phyloP scores from a whole-genome alignment of 2,329 filamentous ascomycete genomes.

The Aspergillus fijiensis region DNA sequence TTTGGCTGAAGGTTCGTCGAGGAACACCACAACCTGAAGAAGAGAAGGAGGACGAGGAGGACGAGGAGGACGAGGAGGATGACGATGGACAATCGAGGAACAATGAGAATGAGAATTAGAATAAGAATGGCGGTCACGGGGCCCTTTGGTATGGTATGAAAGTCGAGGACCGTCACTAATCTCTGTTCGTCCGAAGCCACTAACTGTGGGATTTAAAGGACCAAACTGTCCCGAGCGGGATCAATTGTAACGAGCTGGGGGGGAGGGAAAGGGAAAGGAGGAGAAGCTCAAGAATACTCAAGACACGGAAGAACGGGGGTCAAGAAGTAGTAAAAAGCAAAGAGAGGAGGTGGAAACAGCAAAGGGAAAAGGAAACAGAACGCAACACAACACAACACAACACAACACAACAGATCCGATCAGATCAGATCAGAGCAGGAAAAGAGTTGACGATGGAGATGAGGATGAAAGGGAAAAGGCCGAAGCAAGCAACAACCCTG shows the following conservation, averaged over 20 bases:
- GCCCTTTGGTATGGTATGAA: not conserved
- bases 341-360: not conserved
- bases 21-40: not conserved
- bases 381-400: not conserved
- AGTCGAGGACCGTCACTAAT: not conserved
- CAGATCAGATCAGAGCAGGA: not conserved
- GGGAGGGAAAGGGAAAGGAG: not conserved
- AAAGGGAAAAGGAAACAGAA: not conserved
- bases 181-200: not conserved
- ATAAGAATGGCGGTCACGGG: not conserved
- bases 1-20: not conserved
- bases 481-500: slow-evolving; percentile 9
- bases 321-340: too few species aligned
- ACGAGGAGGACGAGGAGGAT: not conserved
- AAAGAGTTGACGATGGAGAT: not conserved
- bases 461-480: not conserved
- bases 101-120: too few species aligned
- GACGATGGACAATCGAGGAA: not conserved
- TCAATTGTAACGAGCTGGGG: not conserved
- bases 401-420: too few species aligned
- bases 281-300: too few species aligned
- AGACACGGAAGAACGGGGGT: not conserved
- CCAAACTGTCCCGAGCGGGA: not conserved
- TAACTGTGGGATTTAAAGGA: not conserved
- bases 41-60: not conserved